Conservation (phyloP, 768 basidiomycete species). For the Psilocybe subaeruginosa region DNA sequence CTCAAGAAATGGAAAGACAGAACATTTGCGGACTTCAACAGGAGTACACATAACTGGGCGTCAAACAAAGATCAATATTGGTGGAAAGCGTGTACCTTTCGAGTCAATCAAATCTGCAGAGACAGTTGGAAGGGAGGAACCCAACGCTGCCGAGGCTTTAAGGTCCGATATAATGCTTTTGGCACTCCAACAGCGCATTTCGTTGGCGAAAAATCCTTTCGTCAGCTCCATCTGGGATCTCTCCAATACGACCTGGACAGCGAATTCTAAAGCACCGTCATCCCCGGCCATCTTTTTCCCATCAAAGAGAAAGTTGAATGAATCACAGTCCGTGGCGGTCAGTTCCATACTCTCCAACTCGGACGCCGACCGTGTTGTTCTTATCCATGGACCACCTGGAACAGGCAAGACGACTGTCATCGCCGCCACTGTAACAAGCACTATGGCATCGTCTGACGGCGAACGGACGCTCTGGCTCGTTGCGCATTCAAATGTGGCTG, state of each 20-base stretch:
- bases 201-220: constrained; percentile 35
- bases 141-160: constrained; percentile 48
- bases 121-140: constrained; percentile 47
- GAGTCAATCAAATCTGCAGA: constrained; percentile 16
- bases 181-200: constrained; percentile 27
- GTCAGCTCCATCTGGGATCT: constrained; percentile 38
- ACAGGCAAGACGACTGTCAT: constrained; percentile 71
- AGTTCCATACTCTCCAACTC: constrained; percentile 35
- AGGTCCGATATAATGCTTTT: constrained; percentile 28
- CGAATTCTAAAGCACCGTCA: background rate
- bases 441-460: constrained; percentile 29
- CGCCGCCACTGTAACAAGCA: constrained; percentile 46
- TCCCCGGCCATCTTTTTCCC: constrained; percentile 5
- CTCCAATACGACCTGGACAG: constrained; percentile 1
- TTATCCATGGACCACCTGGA: constrained; percentile 60
- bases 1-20: background rate
- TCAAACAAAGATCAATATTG: constrained; percentile 31
- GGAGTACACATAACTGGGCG: constrained; percentile 33
- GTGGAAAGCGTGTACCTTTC: constrained; percentile 3
- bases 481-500: constrained; percentile 86
- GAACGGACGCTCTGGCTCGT: constrained; percentile 59
- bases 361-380: constrained; percentile 27
- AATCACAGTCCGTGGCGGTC: constrained; percentile 39
- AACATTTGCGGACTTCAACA: background rate
- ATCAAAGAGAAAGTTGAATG: constrained; percentile 27